A percentile compares a stretch with the other conserved stretches of the same genome.
phyloP scores from a whole-genome alignment of 2,329 filamentous ascomycete species.

The Colletotrichum tofieldiae region DNA sequence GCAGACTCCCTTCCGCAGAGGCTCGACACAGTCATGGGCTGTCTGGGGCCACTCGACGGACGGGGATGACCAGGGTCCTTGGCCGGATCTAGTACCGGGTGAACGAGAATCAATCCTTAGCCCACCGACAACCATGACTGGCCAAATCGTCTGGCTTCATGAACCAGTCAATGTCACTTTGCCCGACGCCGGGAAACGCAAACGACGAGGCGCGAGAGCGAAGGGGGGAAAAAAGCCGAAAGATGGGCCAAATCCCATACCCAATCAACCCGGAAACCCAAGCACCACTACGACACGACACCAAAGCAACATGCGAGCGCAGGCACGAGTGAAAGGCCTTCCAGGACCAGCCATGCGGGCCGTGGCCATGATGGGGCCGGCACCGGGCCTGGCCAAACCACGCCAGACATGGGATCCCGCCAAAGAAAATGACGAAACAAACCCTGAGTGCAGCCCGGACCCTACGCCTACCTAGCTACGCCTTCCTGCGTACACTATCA shows the following conservation, averaged over 20 bases:
- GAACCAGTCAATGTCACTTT: neutral
- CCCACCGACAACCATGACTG: constrained; percentile 18
- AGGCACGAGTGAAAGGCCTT: constrained; percentile 19
- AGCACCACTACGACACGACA: constrained; percentile 12
- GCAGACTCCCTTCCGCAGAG: constrained; percentile 32
- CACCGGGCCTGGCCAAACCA: constrained; percentile 27
- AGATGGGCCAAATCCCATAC: constrained; percentile 13
- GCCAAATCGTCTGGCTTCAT: constrained; percentile 25
- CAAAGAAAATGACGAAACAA: constrained; percentile 37
- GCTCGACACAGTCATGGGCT: constrained; percentile 29
- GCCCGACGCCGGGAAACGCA: neutral
- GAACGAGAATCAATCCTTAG: constrained; percentile 26
- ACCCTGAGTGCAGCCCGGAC: constrained; percentile 35
- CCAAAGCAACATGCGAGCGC: constrained; percentile 25
- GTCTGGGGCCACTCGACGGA: constrained; percentile 32
- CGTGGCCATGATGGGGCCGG: constrained; percentile 28
- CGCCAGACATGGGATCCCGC: constrained; percentile 40
- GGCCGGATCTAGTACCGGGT: constrained; percentile 17
- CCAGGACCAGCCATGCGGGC: constrained; percentile 39
- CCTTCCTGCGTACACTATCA: neutral
- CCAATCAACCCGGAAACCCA: constrained; percentile 19
- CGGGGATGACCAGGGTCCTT: constrained; percentile 35
- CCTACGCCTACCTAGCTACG: constrained; percentile 11
- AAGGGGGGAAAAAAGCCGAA: neutral
- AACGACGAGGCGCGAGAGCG: neutral